Percentiles rank a stretch among this genome's conserved stretches.
Conservation (phyloP, 192 early-diverging fungal species). For the Lobulomyces angularis region DNA sequence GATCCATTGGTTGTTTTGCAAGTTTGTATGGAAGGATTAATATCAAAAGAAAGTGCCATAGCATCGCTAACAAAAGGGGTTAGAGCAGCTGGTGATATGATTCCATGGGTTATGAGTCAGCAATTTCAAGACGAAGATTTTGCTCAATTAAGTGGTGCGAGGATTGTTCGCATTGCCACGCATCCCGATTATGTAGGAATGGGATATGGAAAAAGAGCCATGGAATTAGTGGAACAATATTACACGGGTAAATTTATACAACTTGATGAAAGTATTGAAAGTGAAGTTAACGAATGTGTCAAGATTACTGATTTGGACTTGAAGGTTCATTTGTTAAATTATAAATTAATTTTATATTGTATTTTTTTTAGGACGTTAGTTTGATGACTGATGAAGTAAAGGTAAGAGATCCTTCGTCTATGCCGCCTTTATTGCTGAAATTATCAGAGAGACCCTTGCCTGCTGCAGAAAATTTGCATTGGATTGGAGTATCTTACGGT, state of each 20-base stretch:
- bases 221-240: slow-evolving; percentile 75
- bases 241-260: slow-evolving; percentile 68
- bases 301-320: slow-evolving; percentile 41
- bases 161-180: slow-evolving; percentile 94
- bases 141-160: slow-evolving; percentile 82
- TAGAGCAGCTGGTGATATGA: slow-evolving; percentile 83
- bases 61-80: slow-evolving; percentile 73
- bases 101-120: slow-evolving; percentile 93
- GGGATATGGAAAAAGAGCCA: slow-evolving; percentile 89
- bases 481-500: slow-evolving; percentile 92
- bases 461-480: slow-evolving; percentile 61
- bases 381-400: slow-evolving; percentile 64
- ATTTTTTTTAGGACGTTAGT: slow-evolving; percentile 18
- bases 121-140: slow-evolving; percentile 95
- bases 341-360: not conserved
- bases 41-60: slow-evolving; percentile 75
- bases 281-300: slow-evolving; percentile 39
- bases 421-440: slow-evolving; percentile 85
- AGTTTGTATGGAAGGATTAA: slow-evolving; percentile 88
- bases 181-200: slow-evolving; percentile 93
- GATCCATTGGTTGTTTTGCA: slow-evolving; percentile 89
- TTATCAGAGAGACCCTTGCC: slow-evolving; percentile 65
- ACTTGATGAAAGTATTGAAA: slow-evolving; percentile 53
- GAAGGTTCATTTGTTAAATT: too few relatives aligned
- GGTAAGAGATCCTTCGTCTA: slow-evolving; percentile 72